Conservation (phyloP, 108 stramenopile species). For the Cyclotella sp. region DNA sequence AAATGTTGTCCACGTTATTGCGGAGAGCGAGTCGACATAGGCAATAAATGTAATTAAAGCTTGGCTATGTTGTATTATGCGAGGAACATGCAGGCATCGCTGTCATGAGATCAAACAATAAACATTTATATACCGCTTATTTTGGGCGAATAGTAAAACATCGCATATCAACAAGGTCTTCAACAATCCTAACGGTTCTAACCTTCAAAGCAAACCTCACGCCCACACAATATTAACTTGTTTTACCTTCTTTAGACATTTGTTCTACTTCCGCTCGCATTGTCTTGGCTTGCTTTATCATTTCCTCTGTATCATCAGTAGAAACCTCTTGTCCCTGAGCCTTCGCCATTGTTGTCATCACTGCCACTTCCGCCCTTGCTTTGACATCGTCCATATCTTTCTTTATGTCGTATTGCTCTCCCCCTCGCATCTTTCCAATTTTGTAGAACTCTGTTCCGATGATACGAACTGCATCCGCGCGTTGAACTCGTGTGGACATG, state of each 20-base stretch:
- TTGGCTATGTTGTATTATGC: too few relatives aligned
- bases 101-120: too few relatives aligned
- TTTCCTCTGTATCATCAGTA: constrained; percentile 80
- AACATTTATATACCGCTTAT: too few relatives aligned
- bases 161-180: too few relatives aligned
- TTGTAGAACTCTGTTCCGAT: constrained; percentile 74
- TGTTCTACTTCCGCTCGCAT: constrained; percentile 42
- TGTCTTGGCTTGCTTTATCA: constrained; percentile 77
- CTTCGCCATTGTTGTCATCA: constrained; percentile 90
- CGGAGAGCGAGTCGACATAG: constrained; percentile 13
- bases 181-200: too few relatives aligned
- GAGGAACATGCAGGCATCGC: too few relatives aligned
- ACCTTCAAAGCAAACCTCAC: too few relatives aligned
- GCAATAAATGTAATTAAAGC: too few relatives aligned
- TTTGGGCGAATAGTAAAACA: too few relatives aligned
- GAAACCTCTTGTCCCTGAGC: constrained; percentile 91
- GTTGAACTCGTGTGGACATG: constrained; percentile 60
- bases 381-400: constrained; percentile 74
- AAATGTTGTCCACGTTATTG: constrained; percentile 77
- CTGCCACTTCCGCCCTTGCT: constrained; percentile 84
- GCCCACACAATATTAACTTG: too few relatives aligned
- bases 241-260: constrained; percentile 9
- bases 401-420: constrained; percentile 45
- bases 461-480: constrained; percentile 77
- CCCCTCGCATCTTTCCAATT: constrained; percentile 65